phyloP scores from a whole-genome alignment of 495 filamentous ascomycete genomes.

The Aspergillus asperescens region DNA sequence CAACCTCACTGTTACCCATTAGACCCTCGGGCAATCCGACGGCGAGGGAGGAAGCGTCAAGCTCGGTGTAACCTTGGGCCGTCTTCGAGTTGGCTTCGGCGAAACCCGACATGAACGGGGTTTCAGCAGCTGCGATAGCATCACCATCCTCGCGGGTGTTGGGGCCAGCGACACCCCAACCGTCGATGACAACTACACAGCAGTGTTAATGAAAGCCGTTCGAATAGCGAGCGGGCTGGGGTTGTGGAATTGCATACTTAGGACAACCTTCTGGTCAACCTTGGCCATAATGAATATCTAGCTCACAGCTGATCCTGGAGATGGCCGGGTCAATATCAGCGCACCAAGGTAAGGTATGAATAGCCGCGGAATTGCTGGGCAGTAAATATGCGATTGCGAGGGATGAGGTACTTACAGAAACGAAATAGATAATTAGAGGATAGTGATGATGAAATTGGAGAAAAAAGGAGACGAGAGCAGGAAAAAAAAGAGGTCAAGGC shows the following conservation, averaged over 20 bases:
- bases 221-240: slow-evolving; percentile 13
- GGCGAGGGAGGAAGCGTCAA: slow-evolving; percentile 92
- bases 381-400: slow-evolving; percentile 7
- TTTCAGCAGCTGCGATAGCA: slow-evolving; percentile 88
- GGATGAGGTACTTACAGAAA: background rate
- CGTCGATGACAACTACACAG: slow-evolving; percentile 85
- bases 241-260: slow-evolving; percentile 58
- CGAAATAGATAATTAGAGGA: background rate
- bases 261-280: slow-evolving; percentile 86
- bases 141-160: slow-evolving; percentile 78
- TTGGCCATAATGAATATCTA: slow-evolving; percentile 54
- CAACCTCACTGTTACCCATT: slow-evolving; percentile 98
- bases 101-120: slow-evolving; percentile 85
- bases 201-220: slow-evolving; percentile 20
- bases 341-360: slow-evolving; percentile 20
- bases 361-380: background rate
- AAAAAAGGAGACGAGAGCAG: slow-evolving; percentile 21
- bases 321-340: slow-evolving; percentile 22
- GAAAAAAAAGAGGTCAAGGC: background rate
- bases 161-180: slow-evolving; percentile 85
- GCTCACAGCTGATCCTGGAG: slow-evolving; percentile 10
- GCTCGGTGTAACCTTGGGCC: slow-evolving; percentile 73
- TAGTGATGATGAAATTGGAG: slow-evolving; percentile 13
- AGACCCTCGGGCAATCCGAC: slow-evolving; percentile 93
- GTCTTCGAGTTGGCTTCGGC: slow-evolving; percentile 54